Evolutionary conservation across 176 grass and related monocot genomes (phyloP).

Genomic region (Rhynchospora pubera): DNA sequence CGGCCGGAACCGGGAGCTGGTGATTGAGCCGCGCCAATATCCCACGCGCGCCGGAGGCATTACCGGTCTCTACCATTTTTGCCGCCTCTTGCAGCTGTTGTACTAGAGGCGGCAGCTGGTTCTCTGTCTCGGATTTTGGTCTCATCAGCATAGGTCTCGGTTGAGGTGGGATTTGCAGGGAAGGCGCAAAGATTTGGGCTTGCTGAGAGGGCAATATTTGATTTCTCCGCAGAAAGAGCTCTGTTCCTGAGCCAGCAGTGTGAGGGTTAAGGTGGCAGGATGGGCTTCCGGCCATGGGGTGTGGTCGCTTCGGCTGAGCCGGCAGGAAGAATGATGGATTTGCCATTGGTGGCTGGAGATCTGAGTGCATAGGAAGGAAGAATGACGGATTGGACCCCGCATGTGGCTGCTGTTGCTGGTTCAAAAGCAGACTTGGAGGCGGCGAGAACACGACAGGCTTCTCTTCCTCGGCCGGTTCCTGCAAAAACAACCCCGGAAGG

Average conservation of each 20-base stretch:
- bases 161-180: slow-evolving; percentile 35
- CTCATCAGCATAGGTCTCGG: slow-evolving; percentile 29
- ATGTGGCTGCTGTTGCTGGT: slow-evolving; percentile 29
- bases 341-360: slow-evolving; percentile 44
- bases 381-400: slow-evolving; percentile 33
- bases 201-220: slow-evolving; percentile 10
- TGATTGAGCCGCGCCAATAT: slow-evolving; percentile 99
- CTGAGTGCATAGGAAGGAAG: slow-evolving; percentile 35
- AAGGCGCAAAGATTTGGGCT: slow-evolving; percentile 13
- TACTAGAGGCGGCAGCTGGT: slow-evolving; percentile 11
- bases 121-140: slow-evolving; percentile 27
- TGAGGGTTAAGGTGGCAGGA: slow-evolving; percentile 32
- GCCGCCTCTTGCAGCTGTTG: slow-evolving; percentile 62
- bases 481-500: slow-evolving; percentile 4
- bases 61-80: slow-evolving; percentile 61
- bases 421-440: slow-evolving; percentile 40
- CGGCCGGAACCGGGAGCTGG: slow-evolving; percentile 61
- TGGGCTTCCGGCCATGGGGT: slow-evolving; percentile 15
- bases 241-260: background rate
- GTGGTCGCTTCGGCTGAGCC: slow-evolving; percentile 46
- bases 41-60: slow-evolving; percentile 69
- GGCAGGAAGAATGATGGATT: slow-evolving; percentile 55
- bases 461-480: background rate
- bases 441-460: slow-evolving; percentile 1
- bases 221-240: slow-evolving; percentile 40